Conservation (phyloP, 1,284 basidiomycete genomes). For the Ustilago sp. region DNA sequence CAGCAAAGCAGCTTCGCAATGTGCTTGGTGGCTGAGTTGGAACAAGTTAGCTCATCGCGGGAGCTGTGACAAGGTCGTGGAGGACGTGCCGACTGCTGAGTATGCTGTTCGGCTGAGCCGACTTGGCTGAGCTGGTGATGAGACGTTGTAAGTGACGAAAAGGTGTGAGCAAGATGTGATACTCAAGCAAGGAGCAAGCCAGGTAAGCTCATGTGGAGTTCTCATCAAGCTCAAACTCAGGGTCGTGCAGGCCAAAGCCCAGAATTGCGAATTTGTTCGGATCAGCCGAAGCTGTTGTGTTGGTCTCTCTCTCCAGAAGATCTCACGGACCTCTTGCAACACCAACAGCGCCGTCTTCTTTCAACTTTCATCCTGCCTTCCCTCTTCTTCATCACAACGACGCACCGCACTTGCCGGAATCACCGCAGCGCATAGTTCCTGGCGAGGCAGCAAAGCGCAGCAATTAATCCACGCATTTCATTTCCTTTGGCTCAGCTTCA, state of each 20-base stretch:
- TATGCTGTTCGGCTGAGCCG: not conserved
- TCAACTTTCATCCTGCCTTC: not conserved
- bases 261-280: slow-evolving; percentile 2
- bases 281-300: slow-evolving; percentile 12
- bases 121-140: not conserved
- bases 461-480: not conserved
- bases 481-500: slow-evolving; percentile 1
- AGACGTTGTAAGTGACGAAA: not conserved
- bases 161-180: not conserved
- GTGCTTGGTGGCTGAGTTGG: not conserved
- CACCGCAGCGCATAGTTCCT: not conserved
- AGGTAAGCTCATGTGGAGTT: not conserved
- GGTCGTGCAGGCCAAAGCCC: slow-evolving; percentile 7
- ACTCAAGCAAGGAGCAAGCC: not conserved
- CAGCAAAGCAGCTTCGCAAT: not conserved
- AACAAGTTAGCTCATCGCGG: slow-evolving; percentile 8
- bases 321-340: slow-evolving; percentile 7
- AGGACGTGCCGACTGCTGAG: slow-evolving; percentile 1
- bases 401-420: not conserved
- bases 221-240: not conserved
- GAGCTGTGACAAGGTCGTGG: not conserved
- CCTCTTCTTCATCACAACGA: too few species aligned
- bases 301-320: not conserved
- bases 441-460: not conserved
- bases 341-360: not conserved